phyloP scores from a whole-genome alignment of 768 basidiomycete species.

The Clitopilus passeckerianus region DNA sequence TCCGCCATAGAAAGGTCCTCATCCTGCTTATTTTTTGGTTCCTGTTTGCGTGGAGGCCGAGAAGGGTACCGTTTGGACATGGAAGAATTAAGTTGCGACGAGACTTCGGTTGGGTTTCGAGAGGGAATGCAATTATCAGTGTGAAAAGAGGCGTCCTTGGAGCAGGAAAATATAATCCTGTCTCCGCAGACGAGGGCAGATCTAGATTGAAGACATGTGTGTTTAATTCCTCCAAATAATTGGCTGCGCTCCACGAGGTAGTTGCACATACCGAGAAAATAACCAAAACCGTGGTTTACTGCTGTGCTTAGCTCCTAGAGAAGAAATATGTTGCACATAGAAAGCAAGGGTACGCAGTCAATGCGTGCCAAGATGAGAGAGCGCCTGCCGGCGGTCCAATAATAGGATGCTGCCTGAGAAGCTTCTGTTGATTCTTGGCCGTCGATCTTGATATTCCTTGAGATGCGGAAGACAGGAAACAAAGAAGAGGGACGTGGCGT shows the following conservation, averaged over 20 bases:
- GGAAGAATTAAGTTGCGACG: too few relatives aligned
- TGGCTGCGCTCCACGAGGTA: neutral
- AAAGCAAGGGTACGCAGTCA: neutral
- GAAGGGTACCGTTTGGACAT: too few relatives aligned
- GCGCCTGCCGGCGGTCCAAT: neutral
- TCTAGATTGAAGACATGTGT: neutral
- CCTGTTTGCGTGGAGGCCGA: too few relatives aligned
- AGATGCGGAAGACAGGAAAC: neutral
- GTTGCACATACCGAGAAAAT: neutral
- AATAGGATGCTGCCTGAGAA: neutral
- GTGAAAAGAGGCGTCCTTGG: too few relatives aligned
- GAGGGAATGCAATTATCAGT: too few relatives aligned
- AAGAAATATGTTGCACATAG: neutral
- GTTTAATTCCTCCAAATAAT: neutral
- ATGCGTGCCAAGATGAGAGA: neutral
- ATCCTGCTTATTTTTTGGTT: too few relatives aligned
- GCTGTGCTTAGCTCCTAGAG: neutral
- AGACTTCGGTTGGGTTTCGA: too few relatives aligned
- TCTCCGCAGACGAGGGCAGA: neutral
- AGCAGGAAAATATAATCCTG: neutral
- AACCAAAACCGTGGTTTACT: neutral
- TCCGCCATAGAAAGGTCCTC: too few relatives aligned
- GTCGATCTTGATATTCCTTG: neutral
- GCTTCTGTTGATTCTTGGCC: neutral
- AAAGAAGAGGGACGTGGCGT: neutral